phyloP scores from a whole-genome alignment of 306 rosid species.

The Sophora flavescens region DNA sequence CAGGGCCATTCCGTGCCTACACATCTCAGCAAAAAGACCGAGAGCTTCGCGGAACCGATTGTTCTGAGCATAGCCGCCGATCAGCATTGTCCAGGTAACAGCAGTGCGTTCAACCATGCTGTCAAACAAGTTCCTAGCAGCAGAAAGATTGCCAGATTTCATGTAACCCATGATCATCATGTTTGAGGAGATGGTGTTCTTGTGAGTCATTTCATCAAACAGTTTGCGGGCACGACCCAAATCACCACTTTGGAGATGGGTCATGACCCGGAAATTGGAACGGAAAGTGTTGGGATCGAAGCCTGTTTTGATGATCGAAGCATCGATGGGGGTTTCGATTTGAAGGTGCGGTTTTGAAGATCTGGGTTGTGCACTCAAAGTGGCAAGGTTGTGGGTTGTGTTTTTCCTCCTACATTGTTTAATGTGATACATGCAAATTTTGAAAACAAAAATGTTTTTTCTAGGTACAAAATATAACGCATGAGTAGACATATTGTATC shows the following conservation, averaged over 20 bases:
- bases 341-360: conserved; percentile 46
- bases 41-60: conserved; percentile 63
- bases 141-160: conserved; percentile 62
- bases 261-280: conserved; percentile 69
- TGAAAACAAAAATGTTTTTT: too few species aligned
- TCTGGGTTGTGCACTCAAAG: conserved; percentile 40
- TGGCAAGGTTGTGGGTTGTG: conserved; percentile 46
- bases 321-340: conserved; percentile 53
- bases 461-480: too few species aligned
- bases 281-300: conserved; percentile 70
- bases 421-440: conserved; percentile 39
- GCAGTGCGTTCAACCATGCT: conserved; percentile 65
- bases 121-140: conserved; percentile 76
- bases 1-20: conserved; percentile 55
- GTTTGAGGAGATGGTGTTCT: conserved; percentile 70
- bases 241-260: conserved; percentile 57
- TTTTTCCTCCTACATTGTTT: conserved; percentile 53
- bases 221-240: conserved; percentile 58
- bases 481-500: too few species aligned
- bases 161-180: conserved; percentile 76
- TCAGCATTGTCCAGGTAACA: conserved; percentile 90
- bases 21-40: conserved; percentile 71
- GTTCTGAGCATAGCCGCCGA: conserved; percentile 68
- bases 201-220: conserved; percentile 83
- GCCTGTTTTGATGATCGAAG: conserved; percentile 79